phyloP scores from a whole-genome alignment of 305 asterid species.

The Fraxinus ornus region DNA sequence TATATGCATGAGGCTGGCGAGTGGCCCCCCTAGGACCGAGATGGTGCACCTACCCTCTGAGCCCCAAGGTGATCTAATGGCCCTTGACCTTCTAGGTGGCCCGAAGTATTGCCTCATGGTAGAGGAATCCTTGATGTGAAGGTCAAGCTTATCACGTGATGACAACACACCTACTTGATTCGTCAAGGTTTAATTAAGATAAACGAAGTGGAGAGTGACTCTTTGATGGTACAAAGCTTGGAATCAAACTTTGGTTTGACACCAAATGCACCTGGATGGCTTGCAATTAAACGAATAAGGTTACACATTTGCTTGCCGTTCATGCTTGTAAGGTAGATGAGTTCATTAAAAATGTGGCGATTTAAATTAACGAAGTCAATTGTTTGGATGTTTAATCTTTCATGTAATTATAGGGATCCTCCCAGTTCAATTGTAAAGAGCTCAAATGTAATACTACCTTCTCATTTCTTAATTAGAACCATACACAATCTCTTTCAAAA shows the following conservation, averaged over 20 bases:
- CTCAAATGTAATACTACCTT: neutral
- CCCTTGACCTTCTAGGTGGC: neutral
- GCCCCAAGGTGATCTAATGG: no score
- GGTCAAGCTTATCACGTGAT: neutral
- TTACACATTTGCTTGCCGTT: neutral
- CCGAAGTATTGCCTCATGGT: neutral
- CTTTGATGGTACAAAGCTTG: neutral
- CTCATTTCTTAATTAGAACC: neutral
- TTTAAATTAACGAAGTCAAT: neutral
- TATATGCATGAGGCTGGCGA: no score
- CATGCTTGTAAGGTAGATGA: neutral
- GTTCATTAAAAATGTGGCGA: neutral
- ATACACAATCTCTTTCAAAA: neutral
- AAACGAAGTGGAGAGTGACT: neutral
- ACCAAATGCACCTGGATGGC: neutral
- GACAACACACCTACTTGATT: neutral
- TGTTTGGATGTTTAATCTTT: neutral
- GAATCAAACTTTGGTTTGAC: neutral
- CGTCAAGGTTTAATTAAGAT: neutral
- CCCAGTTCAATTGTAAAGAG: neutral
- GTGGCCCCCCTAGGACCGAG: no score
- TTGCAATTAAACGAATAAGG: neutral
- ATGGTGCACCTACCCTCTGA: no score
- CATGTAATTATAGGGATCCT: neutral
- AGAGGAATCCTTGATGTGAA: neutral